A percentile compares a stretch with the other conserved stretches of the same genome.
phyloP scores from a whole-genome alignment of 1,139 yeast species.

The Nakaseomyces bracarensis region DNA sequence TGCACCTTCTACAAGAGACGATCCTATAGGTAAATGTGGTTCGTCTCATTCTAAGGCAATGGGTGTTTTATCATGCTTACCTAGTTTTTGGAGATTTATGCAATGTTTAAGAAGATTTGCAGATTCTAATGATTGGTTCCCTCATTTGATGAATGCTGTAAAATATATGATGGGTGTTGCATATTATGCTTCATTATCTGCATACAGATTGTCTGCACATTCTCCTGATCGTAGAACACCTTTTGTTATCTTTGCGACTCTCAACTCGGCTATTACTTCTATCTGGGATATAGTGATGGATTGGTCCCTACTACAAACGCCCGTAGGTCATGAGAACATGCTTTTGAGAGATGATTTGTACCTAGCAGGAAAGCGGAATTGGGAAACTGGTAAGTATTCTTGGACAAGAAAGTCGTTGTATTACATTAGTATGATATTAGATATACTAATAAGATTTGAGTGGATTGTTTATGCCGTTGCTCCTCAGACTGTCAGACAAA shows the following conservation, averaged over 20 bases:
- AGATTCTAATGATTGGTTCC: constrained; percentile 94
- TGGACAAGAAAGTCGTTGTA: constrained; percentile 51
- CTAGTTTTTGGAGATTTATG: constrained; percentile 81
- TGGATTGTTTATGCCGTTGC: constrained; percentile 80
- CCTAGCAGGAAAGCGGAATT: constrained; percentile 30
- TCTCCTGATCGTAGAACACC: constrained; percentile 40
- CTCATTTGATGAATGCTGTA: constrained; percentile 85
- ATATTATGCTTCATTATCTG: constrained; percentile 68
- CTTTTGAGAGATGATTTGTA: constrained; percentile 61
- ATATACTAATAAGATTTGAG: constrained; percentile 71
- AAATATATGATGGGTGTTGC: constrained; percentile 62
- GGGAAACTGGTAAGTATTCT: constrained; percentile 30
- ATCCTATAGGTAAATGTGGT: constrained; percentile 51
- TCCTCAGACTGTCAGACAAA: constrained; percentile 70
- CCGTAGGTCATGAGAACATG: constrained; percentile 42
- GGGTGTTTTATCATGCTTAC: constrained; percentile 79
- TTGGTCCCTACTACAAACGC: constrained; percentile 74
- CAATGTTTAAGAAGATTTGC: constrained; percentile 88
- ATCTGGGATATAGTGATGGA: constrained; percentile 94
- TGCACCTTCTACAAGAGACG: constrained; percentile 31
- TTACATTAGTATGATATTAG: constrained; percentile 64
- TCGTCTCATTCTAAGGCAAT: constrained; percentile 65
- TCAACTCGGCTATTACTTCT: constrained; percentile 63
- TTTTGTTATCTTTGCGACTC: constrained; percentile 63
- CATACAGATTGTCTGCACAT: constrained; percentile 49